Base-by-base conservation (phyloP, 352 stramenopile species). In the Globisporangium polare region DNA sequence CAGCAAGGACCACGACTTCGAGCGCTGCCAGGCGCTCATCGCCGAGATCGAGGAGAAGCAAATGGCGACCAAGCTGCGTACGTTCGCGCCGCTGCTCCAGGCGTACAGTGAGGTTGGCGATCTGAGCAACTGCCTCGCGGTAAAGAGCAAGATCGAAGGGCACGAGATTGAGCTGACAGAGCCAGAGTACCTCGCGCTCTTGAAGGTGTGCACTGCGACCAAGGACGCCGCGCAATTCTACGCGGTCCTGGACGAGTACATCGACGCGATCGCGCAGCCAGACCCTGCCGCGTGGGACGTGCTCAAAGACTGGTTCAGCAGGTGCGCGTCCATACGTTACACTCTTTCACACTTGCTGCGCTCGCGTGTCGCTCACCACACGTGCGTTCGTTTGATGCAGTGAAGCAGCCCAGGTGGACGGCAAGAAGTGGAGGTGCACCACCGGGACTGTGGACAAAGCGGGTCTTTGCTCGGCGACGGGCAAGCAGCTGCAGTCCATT, bases 271-370 rank as follows among this genome's bases (percentile, higher is more conserved):
- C 56, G 62, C 72, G 55, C 68, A 86, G 57, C 83, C 84, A 0
- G 71, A 69, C 18, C 46, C 63, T 18, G 49, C 57, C 3, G 78
- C 72, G 3, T 93, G 84, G 86, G 67, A 75, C 5, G 78, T 89
- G 51, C 63, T 95, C 42, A 83, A 84, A 51, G 69, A 77, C 1
- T 95, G 82, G 82, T 95, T 94, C 46, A 63, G 35, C 49, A 90
- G 78, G 85, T 91, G 53, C 41, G 12, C 26, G 29, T 20, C 10
- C 29, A 13, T n/a, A 31, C 18, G 27, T 31, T 7, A 18, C 9
- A 27, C 3, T 5, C 9, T 24, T n/a, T 35, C 10, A 7, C 45
- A n/a, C 18, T 37, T 54, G 27, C 22, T 27, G 31, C 7, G 12
- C 8, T 22, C 10, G 22, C 33, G 9, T 39, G 22, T 35, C 31